These are phyloP conservation scores for Boletus sp. DNA, from an alignment of 1,284 basidiomycete species.

Conservation along the genomic window DNA sequence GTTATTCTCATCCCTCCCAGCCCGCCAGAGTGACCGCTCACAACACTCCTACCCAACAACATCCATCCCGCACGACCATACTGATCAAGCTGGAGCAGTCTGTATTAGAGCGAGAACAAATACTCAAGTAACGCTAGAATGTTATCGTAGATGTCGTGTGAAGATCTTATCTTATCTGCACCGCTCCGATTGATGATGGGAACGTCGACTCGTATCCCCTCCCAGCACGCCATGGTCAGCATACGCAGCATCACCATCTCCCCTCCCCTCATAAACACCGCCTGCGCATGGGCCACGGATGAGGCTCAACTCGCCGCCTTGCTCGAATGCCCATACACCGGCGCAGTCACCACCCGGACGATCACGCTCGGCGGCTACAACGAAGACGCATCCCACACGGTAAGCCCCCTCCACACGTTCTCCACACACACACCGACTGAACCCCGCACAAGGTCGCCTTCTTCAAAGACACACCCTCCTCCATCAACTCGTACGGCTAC, in stretches of 20 bases:
- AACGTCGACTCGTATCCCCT: not conserved
- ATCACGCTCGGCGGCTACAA: conserved; percentile 62
- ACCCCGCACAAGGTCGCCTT: conserved; percentile 53
- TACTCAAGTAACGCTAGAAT: conserved; percentile 48
- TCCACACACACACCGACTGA: conserved; percentile 2
- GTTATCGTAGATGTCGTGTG: conserved; percentile 2
- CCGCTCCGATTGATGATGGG: not conserved
- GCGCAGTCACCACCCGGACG: conserved; percentile 75
- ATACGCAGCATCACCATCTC: conserved; percentile 43
- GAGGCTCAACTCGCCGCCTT: conserved; percentile 56
- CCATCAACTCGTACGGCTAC: conserved; percentile 78
- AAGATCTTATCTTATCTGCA: conserved; percentile 16
- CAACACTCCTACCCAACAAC: conserved; percentile 79
- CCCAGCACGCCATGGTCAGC: conserved; percentile 19
- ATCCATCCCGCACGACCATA: conserved; percentile 84
- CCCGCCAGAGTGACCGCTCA: conserved; percentile 97
- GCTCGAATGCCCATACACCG: conserved; percentile 62
- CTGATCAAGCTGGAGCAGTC: conserved; percentile 91
- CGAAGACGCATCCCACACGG: conserved; percentile 59
- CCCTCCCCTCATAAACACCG: conserved; percentile 70
- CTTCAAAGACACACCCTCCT: conserved; percentile 43
- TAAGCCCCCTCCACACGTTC: conserved; percentile 27
- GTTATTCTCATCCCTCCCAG: conserved; percentile 42
- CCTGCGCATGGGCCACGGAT: conserved; percentile 76
- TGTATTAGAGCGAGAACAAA: conserved; percentile 85